Conservation (phyloP, 2,329 filamentous ascomycete genomes). For the Trichoderma lentiforme region DNA sequence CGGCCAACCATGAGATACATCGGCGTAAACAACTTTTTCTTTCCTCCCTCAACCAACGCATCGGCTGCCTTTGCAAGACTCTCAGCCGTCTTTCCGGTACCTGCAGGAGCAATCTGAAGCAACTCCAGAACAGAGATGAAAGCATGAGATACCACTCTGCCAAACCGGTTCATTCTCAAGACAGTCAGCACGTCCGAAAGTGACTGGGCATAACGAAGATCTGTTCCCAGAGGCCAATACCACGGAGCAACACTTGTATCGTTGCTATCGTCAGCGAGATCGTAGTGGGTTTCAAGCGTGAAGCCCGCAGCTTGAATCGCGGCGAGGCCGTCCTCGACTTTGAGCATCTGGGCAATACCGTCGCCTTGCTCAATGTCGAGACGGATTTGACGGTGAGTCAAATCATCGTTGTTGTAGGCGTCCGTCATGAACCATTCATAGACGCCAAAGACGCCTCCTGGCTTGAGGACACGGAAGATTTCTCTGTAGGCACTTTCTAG, state of each 20-base stretch:
- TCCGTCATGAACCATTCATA: constrained; percentile 99
- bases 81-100: constrained; percentile 85
- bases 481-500: constrained; percentile 91
- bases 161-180: constrained; percentile 78
- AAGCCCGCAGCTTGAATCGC: constrained; percentile 90
- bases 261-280: constrained; percentile 66
- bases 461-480: constrained; percentile 93
- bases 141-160: constrained; percentile 66
- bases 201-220: constrained; percentile 73
- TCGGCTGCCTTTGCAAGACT: constrained; percentile 74
- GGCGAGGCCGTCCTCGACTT: constrained; percentile 71
- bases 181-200: constrained; percentile 73
- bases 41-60: constrained; percentile 75
- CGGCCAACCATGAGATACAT: constrained; percentile 93
- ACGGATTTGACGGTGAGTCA: constrained; percentile 82
- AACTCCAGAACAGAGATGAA: constrained; percentile 71
- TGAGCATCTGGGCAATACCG: constrained; percentile 97
- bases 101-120: constrained; percentile 66
- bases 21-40: constrained; percentile 84
- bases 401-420: constrained; percentile 83
- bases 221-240: constrained; percentile 81
- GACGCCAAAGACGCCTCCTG: constrained; percentile 90
- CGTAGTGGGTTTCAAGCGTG: constrained; percentile 76
- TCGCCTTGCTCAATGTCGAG: constrained; percentile 94
- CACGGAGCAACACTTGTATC: constrained; percentile 71